These are phyloP conservation scores for Rubus idaeus DNA, from an alignment of 306 rosid genomes.

Conservation along the genomic window DNA sequence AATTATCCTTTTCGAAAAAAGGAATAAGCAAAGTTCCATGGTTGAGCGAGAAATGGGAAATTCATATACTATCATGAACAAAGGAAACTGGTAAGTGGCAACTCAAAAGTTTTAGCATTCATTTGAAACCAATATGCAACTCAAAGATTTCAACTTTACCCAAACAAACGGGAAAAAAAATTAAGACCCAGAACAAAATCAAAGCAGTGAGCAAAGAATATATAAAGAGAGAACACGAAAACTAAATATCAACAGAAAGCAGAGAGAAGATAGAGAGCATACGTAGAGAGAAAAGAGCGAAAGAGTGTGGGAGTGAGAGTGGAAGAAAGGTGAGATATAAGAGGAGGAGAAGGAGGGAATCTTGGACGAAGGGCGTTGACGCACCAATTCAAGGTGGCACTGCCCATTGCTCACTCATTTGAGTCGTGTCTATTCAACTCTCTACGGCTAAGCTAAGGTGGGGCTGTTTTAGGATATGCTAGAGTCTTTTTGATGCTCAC, in stretches of 20 bases:
- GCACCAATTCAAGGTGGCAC: slow-evolving; percentile 17
- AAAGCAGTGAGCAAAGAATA: neutral
- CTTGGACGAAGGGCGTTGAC: slow-evolving; percentile 3
- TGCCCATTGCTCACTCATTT: slow-evolving; percentile 21
- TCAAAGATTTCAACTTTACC: neutral
- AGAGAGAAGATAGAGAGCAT: slow-evolving; percentile 14
- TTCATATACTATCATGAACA: neutral
- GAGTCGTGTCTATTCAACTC: neutral
- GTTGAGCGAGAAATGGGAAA: too few species aligned
- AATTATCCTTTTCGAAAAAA: neutral
- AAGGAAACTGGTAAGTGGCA: neutral
- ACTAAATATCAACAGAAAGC: too few species aligned
- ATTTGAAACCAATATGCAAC: neutral
- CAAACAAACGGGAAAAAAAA: neutral
- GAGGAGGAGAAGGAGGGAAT: slow-evolving; percentile 10
- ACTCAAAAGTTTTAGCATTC: neutral
- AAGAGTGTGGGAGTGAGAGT: neutral
- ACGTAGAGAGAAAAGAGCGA: slow-evolving; percentile 17
- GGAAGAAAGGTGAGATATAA: neutral
- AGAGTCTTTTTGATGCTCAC: too few species aligned
- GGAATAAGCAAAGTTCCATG: too few species aligned
- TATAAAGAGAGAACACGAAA: neutral
- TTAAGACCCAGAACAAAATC: neutral
- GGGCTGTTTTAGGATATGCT: too few species aligned
- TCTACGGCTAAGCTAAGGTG: neutral